phyloP scores from a whole-genome alignment of 345 rosid species.

The Sisymbrium altissimum region DNA sequence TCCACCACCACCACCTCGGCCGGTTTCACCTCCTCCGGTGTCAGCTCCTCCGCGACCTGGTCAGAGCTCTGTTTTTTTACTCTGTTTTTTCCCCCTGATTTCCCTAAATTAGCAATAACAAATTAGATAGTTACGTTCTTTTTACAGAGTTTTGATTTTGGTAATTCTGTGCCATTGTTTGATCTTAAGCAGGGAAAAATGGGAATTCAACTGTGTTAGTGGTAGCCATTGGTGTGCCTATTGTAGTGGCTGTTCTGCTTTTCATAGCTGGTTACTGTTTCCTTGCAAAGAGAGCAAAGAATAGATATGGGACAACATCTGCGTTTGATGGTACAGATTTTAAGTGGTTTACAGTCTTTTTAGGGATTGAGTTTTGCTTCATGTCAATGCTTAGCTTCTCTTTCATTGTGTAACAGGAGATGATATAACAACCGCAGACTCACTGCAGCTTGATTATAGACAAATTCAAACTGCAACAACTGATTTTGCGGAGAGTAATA shows the following conservation, averaged over 20 bases:
- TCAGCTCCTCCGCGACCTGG: conserved; percentile 18
- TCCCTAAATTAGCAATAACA: background rate
- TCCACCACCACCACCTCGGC: background rate
- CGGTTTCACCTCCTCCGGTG: conserved; percentile 4
- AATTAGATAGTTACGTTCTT: background rate
- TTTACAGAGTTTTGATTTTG: background rate
- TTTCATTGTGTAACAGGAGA: conserved; percentile 26
- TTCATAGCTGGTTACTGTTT: conserved; percentile 34
- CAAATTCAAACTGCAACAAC: conserved; percentile 46
- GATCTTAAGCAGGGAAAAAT: conserved; percentile 31
- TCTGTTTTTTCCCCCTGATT: background rate
- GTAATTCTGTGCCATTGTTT: background rate
- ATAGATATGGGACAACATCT: background rate
- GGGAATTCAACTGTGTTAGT: conserved; percentile 19
- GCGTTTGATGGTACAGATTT: conserved; percentile 37
- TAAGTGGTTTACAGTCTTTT: background rate
- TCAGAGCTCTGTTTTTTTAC: background rate
- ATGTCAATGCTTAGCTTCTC: background rate
- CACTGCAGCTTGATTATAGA: conserved; percentile 44
- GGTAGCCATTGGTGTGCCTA: conserved; percentile 37
- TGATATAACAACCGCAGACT: conserved; percentile 38
- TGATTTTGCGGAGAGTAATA: conserved; percentile 43
- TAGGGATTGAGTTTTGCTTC: background rate
- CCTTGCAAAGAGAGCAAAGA: conserved; percentile 35
- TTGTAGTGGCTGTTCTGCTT: conserved; percentile 26